A percentile compares a stretch with the other conserved stretches of the same genome.
Evolutionary conservation across 768 basidiomycete genomes (phyloP).

Genomic region (Kwoniella mangroviensis): DNA sequence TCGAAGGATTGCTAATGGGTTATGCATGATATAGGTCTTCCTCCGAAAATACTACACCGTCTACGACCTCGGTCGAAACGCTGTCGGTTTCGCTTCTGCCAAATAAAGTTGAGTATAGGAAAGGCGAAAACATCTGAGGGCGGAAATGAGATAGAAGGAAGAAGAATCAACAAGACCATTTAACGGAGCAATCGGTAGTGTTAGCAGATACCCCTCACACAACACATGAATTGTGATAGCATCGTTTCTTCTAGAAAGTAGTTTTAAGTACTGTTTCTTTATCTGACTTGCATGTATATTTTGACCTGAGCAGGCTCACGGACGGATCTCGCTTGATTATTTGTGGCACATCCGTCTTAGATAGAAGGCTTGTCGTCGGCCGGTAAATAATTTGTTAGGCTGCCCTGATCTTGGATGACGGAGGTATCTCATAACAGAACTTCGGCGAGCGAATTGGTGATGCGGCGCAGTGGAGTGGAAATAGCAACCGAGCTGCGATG

Average conservation of each 20-base stretch:
- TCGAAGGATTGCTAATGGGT: constrained; percentile 1
- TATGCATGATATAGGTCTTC: constrained; percentile 63
- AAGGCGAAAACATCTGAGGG: neutral
- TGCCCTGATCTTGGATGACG: too few species aligned
- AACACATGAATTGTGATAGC: neutral
- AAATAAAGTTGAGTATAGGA: constrained; percentile 26
- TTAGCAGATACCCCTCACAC: constrained; percentile 6
- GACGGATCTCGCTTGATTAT: too few species aligned
- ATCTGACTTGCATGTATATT: constrained; percentile 13
- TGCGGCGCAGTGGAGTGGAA: neutral
- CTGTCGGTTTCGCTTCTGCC: constrained; percentile 49
- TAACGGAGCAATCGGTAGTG: neutral
- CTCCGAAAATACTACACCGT: constrained; percentile 69
- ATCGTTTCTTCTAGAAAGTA: neutral
- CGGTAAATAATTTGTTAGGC: too few species aligned
- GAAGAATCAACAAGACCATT: neutral
- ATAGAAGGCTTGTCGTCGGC: too few species aligned
- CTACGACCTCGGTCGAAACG: constrained; percentile 58
- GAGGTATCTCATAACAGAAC: too few species aligned
- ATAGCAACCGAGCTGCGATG: neutral
- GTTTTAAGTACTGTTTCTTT: neutral
- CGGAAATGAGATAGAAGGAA: neutral
- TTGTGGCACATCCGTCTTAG: too few species aligned
- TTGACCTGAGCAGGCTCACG: neutral
- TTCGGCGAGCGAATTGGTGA: neutral